Conservation (phyloP, 1,284 basidiomycete species). For the Puccinia novopanici region DNA sequence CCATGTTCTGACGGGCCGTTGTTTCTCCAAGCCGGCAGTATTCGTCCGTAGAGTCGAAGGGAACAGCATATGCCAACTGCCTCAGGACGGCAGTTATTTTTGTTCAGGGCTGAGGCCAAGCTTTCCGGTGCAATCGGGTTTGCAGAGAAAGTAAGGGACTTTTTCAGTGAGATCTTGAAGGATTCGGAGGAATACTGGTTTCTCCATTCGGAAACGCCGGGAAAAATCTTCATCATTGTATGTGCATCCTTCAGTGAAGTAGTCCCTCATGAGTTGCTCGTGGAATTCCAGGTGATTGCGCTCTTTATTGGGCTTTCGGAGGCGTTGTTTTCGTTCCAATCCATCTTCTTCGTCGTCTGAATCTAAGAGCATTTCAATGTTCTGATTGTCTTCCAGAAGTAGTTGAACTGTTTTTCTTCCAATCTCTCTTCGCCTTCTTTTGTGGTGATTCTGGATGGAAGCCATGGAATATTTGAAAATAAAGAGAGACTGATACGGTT, state of each 20-base stretch:
- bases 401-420: background rate
- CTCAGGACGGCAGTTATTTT: constrained; percentile 9
- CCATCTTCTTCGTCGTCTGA: background rate
- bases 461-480: too few relatives aligned
- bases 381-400: background rate
- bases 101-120: constrained; percentile 21
- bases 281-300: background rate
- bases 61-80: constrained; percentile 7
- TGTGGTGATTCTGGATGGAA: too few relatives aligned
- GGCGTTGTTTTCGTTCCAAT: background rate
- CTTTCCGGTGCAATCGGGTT: constrained; percentile 8
- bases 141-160: constrained; percentile 13
- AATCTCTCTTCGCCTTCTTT: background rate
- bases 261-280: constrained; percentile 11
- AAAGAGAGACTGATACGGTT: too few relatives aligned
- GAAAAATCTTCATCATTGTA: background rate
- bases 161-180: background rate
- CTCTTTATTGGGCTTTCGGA: background rate
- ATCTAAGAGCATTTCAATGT: background rate
- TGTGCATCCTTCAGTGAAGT: background rate
- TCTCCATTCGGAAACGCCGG: background rate
- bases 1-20: background rate
- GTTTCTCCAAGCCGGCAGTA: constrained; percentile 10
- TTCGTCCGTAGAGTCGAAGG: constrained; percentile 20
- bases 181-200: background rate